Evolutionary conservation across 1,139 yeast species (phyloP).

Genomic region (Pichia kudriavzevii): DNA sequence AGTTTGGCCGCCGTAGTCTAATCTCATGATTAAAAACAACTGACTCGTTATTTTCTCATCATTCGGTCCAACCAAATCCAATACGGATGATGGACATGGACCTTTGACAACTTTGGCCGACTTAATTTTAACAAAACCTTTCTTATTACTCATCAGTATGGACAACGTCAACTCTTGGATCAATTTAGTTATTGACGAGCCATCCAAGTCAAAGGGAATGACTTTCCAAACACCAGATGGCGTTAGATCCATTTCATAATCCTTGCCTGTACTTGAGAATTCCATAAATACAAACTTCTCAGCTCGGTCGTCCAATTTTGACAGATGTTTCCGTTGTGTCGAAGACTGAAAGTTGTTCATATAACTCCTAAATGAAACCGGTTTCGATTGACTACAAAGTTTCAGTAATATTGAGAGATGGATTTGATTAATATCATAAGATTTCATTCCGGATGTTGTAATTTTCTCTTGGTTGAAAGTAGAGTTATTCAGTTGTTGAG

Average conservation of each 20-base stretch:
- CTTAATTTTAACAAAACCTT: conserved; percentile 33
- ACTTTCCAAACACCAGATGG: conserved; percentile 36
- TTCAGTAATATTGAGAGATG: conserved; percentile 30
- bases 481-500: conserved; percentile 3
- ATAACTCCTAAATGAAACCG: conserved; percentile 27
- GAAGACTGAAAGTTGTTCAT: conserved; percentile 18
- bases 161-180: conserved; percentile 43
- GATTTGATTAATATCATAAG: conserved; percentile 19
- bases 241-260: conserved; percentile 12
- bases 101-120: conserved; percentile 42
- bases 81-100: conserved; percentile 29
- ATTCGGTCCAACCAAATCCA: conserved; percentile 7
- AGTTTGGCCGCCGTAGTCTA: conserved; percentile 42
- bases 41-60: conserved; percentile 26
- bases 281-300: conserved; percentile 30
- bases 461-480: no score
- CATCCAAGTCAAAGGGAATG: conserved; percentile 43
- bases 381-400: conserved; percentile 29
- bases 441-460: conserved; percentile 4
- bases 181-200: conserved; percentile 32
- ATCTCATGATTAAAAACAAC: conserved; percentile 36
- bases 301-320: conserved; percentile 2
- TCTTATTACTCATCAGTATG: conserved; percentile 25
- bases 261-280: conserved; percentile 42
- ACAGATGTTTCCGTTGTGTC: conserved; percentile 9